Evolutionary conservation across 345 rosid species (phyloP).

Genomic region (Brassica juncea): DNA sequence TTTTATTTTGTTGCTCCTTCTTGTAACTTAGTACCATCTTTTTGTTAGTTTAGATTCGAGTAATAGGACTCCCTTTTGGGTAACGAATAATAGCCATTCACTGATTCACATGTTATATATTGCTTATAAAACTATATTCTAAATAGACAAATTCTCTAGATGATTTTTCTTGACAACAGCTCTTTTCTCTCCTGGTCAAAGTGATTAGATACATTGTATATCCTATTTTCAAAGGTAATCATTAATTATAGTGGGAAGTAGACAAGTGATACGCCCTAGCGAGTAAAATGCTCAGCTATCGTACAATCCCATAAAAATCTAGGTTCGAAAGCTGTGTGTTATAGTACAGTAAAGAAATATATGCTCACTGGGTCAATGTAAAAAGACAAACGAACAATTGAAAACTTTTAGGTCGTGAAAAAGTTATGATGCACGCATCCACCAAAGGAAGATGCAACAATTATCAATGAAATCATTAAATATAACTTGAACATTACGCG

Average conservation of each 20-base stretch:
- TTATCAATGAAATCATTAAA: slow-evolving; percentile 27
- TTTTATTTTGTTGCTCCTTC: neutral
- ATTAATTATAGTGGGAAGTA: neutral
- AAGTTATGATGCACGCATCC: neutral
- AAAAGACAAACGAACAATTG: neutral
- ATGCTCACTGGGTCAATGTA: neutral
- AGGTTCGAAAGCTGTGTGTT: neutral
- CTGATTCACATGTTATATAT: neutral
- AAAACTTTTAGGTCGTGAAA: neutral
- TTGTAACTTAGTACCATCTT: neutral
- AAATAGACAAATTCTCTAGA: neutral
- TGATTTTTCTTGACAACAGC: neutral
- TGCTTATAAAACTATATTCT: neutral
- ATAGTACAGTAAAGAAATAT: neutral
- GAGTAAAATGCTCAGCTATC: neutral
- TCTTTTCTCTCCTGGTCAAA: neutral
- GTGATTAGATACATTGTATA: neutral
- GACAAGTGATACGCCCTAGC: slow-evolving; percentile 1
- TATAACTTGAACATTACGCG: slow-evolving; percentile 13
- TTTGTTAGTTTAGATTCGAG: neutral
- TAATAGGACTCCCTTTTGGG: neutral
- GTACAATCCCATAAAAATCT: neutral
- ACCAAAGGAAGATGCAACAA: neutral
- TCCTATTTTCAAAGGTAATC: neutral
- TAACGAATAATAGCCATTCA: neutral